These are phyloP conservation scores for Gardenia jasminoides DNA, from an alignment of 257 asterid species.

Conservation along the genomic window DNA sequence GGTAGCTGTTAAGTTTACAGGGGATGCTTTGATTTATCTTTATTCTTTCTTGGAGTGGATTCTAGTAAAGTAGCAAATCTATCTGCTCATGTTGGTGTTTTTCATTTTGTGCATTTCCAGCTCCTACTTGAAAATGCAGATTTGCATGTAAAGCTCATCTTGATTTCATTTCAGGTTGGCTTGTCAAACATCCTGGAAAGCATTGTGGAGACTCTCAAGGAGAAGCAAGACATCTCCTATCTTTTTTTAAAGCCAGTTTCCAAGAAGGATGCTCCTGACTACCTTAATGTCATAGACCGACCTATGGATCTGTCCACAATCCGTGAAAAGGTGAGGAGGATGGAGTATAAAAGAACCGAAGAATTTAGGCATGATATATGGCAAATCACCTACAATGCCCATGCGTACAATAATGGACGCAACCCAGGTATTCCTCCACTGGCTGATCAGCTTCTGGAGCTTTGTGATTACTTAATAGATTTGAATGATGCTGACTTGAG, in stretches of 20 bases:
- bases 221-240: slow-evolving; percentile 58
- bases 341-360: slow-evolving; percentile 78
- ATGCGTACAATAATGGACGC: slow-evolving; percentile 67
- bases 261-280: slow-evolving; percentile 94
- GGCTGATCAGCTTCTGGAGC: slow-evolving; percentile 93
- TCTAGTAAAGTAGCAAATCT: background rate
- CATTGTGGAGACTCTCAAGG: slow-evolving; percentile 70
- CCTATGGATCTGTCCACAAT: slow-evolving; percentile 95
- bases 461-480: slow-evolving; percentile 73
- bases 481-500: slow-evolving; percentile 44
- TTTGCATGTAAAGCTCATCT: slow-evolving; percentile 8
- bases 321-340: slow-evolving; percentile 64
- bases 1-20: background rate
- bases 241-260: slow-evolving; percentile 87
- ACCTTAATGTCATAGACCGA: slow-evolving; percentile 45
- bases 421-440: slow-evolving; percentile 97
- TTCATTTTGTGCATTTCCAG: background rate
- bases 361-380: slow-evolving; percentile 85
- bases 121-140: background rate
- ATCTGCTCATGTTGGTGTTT: no score
- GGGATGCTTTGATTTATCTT: background rate
- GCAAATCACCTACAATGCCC: slow-evolving; percentile 81
- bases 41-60: background rate
- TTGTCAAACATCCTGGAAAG: slow-evolving; percentile 72
- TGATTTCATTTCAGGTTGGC: slow-evolving; percentile 58